phyloP scores from a whole-genome alignment of 129 eudicot genomes.

The Tagetes erecta region DNA sequence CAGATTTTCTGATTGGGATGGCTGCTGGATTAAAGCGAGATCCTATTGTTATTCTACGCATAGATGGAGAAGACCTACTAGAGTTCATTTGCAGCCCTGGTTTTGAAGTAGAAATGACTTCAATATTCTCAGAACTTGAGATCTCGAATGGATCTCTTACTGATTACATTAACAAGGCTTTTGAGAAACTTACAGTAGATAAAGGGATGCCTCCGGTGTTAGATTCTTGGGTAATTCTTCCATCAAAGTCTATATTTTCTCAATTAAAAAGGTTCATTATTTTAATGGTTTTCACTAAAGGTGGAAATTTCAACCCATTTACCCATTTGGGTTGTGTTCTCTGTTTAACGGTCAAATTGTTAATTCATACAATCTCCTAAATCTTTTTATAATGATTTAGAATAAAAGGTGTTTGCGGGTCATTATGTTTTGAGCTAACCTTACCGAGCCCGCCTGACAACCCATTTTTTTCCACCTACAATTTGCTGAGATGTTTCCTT shows the following conservation, averaged over 20 bases:
- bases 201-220: conserved; percentile 98
- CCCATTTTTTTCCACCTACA: not conserved
- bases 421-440: conserved; percentile 3
- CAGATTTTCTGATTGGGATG: conserved; percentile 94
- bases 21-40: conserved; percentile 95
- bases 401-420: not conserved
- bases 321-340: not conserved
- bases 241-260: not conserved
- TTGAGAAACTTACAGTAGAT: conserved; percentile 79
- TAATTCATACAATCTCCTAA: not conserved
- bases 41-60: conserved; percentile 86
- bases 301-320: not conserved
- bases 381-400: not conserved
- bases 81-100: conserved; percentile 59
- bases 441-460: not conserved
- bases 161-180: conserved; percentile 67
- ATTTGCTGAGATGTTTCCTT: conserved; percentile 10
- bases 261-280: not conserved
- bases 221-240: conserved; percentile 75
- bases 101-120: conserved; percentile 69
- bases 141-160: conserved; percentile 45
- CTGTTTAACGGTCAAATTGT: not conserved
- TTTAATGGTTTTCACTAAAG: not conserved
- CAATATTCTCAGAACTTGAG: conserved; percentile 62
- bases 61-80: conserved; percentile 84